A percentile compares a stretch with the other conserved stretches of the same genome.
Conservation (phyloP, 2,329 filamentous ascomycete genomes). For the Alternaria rosae region DNA sequence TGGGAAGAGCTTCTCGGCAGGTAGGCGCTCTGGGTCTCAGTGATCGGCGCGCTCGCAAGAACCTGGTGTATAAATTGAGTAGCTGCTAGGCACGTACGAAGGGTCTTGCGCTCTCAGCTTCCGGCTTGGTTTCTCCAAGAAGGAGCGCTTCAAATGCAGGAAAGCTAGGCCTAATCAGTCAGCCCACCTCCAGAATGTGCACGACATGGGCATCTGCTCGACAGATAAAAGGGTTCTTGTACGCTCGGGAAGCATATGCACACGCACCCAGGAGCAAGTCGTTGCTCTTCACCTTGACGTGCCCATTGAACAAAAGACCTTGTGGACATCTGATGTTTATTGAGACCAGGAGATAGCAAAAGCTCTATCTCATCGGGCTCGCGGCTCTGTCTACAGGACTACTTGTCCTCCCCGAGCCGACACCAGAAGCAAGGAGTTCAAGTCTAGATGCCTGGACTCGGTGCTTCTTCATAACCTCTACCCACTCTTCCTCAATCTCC, state of each 20-base stretch:
- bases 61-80: too few species aligned
- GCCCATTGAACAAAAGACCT: background rate
- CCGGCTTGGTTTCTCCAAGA: too few species aligned
- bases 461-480: constrained; percentile 87
- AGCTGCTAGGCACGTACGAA: too few species aligned
- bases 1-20: too few species aligned
- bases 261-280: fast-evolving
- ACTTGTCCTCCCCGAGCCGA: constrained; percentile 43
- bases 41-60: too few species aligned
- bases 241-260: too few species aligned
- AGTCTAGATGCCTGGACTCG: constrained; percentile 80
- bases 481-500: constrained; percentile 72
- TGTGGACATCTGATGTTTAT: background rate
- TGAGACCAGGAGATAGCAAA: background rate
- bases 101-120: too few species aligned
- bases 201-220: background rate
- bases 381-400: constrained; percentile 18
- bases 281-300: background rate
- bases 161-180: background rate
- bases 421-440: constrained; percentile 61
- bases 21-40: too few species aligned
- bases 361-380: constrained; percentile 1
- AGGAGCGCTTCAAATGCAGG: background rate
- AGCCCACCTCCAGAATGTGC: background rate
- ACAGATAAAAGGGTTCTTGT: too few species aligned